A percentile compares a stretch with the other conserved stretches of the same genome.
These are phyloP conservation scores for Trichophyton schoenleinii DNA, from an alignment of 2,329 filamentous ascomycete species.

Conservation along the genomic window DNA sequence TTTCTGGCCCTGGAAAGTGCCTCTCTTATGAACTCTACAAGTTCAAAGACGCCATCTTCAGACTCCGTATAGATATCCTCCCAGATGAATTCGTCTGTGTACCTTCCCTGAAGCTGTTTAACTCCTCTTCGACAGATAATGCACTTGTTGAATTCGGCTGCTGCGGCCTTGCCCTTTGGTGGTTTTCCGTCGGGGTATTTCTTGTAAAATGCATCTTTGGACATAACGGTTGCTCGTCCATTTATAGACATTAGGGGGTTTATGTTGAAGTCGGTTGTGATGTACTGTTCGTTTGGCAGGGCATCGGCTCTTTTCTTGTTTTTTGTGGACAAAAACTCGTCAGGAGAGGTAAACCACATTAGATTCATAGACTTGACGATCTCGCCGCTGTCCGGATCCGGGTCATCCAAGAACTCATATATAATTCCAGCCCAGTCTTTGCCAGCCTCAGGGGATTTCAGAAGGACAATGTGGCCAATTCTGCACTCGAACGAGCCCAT, in stretches of 20 bases:
- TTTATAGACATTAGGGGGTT: conserved; percentile 85
- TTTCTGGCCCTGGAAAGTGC: conserved; percentile 55
- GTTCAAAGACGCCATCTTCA: conserved; percentile 49
- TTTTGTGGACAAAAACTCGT: conserved; percentile 75
- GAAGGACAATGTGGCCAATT: conserved; percentile 69
- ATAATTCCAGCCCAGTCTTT: conserved; percentile 91
- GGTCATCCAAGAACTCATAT: conserved; percentile 64
- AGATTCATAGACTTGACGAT: conserved; percentile 64
- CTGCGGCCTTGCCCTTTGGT: conserved; percentile 46
- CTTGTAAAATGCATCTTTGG: conserved; percentile 52
- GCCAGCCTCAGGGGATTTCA: conserved; percentile 75
- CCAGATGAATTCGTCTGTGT: conserved; percentile 87
- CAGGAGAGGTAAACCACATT: conserved; percentile 82
- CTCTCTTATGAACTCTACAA: conserved; percentile 55
- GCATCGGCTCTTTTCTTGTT: conserved; percentile 72
- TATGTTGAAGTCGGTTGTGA: conserved; percentile 73
- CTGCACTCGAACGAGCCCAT: conserved; percentile 71
- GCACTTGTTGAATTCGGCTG: conserved; percentile 66
- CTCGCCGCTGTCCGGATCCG: conserved; percentile 46
- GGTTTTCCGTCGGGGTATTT: conserved; percentile 64
- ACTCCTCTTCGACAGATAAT: conserved; percentile 85
- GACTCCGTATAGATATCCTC: conserved; percentile 65
- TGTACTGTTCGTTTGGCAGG: conserved; percentile 78
- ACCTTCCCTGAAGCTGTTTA: conserved; percentile 75
- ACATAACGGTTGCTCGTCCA: conserved; percentile 72